Conservation (phyloP, 352 stramenopile species). For the Globisporangium yorkense region DNA sequence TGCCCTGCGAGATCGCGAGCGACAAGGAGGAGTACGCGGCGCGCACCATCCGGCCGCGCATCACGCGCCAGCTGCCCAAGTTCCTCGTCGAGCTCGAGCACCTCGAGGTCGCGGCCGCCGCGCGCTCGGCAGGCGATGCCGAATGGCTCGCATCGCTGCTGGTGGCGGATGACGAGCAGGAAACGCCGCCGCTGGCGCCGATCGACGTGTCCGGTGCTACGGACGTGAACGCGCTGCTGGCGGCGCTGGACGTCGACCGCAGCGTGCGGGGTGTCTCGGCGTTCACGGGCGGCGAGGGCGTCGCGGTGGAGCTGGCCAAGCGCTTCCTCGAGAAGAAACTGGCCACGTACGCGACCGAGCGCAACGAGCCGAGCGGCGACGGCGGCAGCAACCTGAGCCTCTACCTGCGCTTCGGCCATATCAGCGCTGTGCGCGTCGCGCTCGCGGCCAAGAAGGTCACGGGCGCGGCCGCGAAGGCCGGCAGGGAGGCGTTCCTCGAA, state of each 20-base stretch:
- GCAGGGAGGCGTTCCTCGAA: slow-evolving; percentile 93
- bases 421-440: slow-evolving; percentile 62
- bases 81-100: slow-evolving; percentile 75
- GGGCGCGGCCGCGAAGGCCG: slow-evolving; percentile 48
- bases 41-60: slow-evolving; percentile 96
- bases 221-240: slow-evolving; percentile 27
- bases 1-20: slow-evolving; percentile 90
- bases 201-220: slow-evolving; percentile 38
- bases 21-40: slow-evolving; percentile 96
- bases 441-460: slow-evolving; percentile 63
- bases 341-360: slow-evolving; percentile 52
- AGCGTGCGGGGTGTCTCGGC: slow-evolving; percentile 43
- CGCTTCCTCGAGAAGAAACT: slow-evolving; percentile 88
- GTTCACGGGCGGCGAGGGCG: slow-evolving; percentile 68
- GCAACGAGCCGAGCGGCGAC: slow-evolving; percentile 95
- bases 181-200: slow-evolving; percentile 7
- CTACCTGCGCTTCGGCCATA: slow-evolving; percentile 94
- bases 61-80: slow-evolving; percentile 87
- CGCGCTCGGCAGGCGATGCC: slow-evolving; percentile 15
- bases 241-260: slow-evolving; percentile 55
- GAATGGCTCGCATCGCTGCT: slow-evolving; percentile 19
- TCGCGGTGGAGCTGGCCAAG: slow-evolving; percentile 62
- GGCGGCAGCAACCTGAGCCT: slow-evolving; percentile 90
- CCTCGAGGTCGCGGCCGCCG: slow-evolving; percentile 20
- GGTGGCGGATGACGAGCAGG: background rate